These are phyloP conservation scores for Eremochloa ophiuroides DNA, from an alignment of 176 grass and related monocot species.

Conservation along the genomic window DNA sequence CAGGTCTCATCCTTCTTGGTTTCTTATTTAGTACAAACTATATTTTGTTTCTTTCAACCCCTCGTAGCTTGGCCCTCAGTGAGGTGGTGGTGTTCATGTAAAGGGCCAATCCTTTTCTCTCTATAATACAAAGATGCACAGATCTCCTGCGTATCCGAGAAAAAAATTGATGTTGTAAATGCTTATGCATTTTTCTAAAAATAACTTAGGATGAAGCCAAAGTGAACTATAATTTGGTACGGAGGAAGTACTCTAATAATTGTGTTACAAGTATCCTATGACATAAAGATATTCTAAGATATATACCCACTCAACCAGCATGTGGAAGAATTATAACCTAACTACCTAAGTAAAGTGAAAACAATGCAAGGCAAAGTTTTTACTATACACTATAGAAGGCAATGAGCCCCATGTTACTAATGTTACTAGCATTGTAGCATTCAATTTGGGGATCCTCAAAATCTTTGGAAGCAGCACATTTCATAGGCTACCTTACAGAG, in stretches of 20 bases:
- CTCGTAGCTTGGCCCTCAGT: too few species aligned
- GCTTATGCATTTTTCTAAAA: background rate
- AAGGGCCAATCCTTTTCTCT: too few species aligned
- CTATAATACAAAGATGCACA: too few species aligned
- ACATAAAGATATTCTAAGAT: slow-evolving; percentile 23
- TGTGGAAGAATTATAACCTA: background rate
- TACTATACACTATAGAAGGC: slow-evolving; percentile 14
- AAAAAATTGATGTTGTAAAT: background rate
- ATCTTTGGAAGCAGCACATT: slow-evolving; percentile 19
- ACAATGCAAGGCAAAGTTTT: background rate
- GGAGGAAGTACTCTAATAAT: background rate
- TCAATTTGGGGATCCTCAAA: slow-evolving; percentile 27
- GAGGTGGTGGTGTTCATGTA: too few species aligned
- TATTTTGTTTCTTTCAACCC: too few species aligned
- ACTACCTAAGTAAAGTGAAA: background rate
- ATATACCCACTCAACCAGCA: background rate
- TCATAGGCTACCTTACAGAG: slow-evolving; percentile 62
- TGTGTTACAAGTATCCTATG: background rate
- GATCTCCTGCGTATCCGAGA: background rate
- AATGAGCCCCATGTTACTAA: slow-evolving; percentile 16
- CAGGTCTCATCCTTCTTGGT: too few species aligned
- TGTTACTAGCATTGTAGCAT: slow-evolving; percentile 13
- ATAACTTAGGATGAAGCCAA: background rate
- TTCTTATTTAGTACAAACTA: too few species aligned
- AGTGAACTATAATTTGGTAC: background rate